Conservation (phyloP, 306 rosid species). For the Carpinus fangiana region DNA sequence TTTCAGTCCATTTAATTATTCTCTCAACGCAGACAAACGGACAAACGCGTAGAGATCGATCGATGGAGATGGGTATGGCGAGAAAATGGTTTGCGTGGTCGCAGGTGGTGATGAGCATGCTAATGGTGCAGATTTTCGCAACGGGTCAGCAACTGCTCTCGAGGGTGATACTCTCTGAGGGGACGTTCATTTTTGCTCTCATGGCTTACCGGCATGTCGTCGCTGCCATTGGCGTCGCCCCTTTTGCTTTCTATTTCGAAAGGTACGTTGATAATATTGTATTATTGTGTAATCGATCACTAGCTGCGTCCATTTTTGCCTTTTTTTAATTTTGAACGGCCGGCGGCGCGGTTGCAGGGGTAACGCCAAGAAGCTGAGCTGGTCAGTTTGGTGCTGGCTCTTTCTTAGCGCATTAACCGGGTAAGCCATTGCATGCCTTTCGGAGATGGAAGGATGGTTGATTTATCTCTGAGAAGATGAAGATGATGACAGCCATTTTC, state of each 20-base stretch:
- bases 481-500: no score
- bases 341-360: slow-evolving; percentile 42
- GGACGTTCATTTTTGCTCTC: slow-evolving; percentile 63
- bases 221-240: slow-evolving; percentile 64
- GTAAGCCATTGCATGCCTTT: slow-evolving; percentile 27
- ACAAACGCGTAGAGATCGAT: no score
- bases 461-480: no score
- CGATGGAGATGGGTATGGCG: not conserved
- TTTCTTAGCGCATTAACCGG: slow-evolving; percentile 64
- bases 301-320: not conserved
- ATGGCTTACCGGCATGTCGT: slow-evolving; percentile 58
- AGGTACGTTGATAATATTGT: slow-evolving; percentile 25
- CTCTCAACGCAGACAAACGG: not conserved
- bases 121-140: slow-evolving; percentile 48
- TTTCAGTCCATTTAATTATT: not conserved
- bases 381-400: slow-evolving; percentile 58
- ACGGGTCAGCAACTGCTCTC: slow-evolving; percentile 60
- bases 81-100: not conserved
- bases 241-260: slow-evolving; percentile 64
- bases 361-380: slow-evolving; percentile 30
- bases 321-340: not conserved
- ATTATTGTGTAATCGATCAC: no score
- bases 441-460: no score
- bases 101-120: slow-evolving; percentile 38
- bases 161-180: slow-evolving; percentile 41